A percentile compares a stretch with the other conserved stretches of the same genome.
These are phyloP conservation scores for Ceratobasidium sp. DNA, from an alignment of 1,284 basidiomycete genomes.

Conservation along the genomic window DNA sequence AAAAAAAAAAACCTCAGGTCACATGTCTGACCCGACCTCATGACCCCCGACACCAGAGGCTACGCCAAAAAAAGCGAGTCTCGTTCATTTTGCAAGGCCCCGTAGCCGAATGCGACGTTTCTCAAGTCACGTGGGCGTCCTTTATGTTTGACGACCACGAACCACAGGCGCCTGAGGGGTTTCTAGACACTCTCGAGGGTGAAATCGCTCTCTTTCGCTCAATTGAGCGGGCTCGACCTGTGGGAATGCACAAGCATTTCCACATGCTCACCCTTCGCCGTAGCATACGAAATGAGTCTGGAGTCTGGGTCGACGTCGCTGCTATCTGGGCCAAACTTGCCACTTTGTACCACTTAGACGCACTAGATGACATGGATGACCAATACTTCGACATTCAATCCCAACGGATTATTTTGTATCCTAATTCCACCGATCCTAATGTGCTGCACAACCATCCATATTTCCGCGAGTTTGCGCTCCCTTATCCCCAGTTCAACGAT, in stretches of 20 bases:
- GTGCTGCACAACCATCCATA: slow-evolving; percentile 46
- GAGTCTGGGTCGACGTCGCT: slow-evolving; percentile 69
- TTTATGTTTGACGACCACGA: slow-evolving; percentile 41
- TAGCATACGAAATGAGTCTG: slow-evolving; percentile 77
- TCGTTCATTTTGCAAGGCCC: no score
- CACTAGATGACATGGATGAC: slow-evolving; percentile 78
- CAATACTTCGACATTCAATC: slow-evolving; percentile 49
- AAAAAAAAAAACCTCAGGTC: no score
- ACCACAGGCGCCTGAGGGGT: slow-evolving; percentile 41
- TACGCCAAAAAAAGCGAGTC: no score
- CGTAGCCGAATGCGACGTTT: no score
- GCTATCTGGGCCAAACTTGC: slow-evolving; percentile 81
- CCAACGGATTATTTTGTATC: slow-evolving; percentile 27
- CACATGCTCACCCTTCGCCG: slow-evolving; percentile 80
- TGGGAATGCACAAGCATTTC: slow-evolving; percentile 83
- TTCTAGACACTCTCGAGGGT: slow-evolving; percentile 79
- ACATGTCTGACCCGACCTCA: no score
- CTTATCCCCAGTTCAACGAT: slow-evolving; percentile 46
- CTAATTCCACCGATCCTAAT: slow-evolving; percentile 8
- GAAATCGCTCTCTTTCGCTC: slow-evolving; percentile 85
- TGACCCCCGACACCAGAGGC: no score
- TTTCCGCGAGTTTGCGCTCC: slow-evolving; percentile 50
- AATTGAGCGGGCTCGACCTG: slow-evolving; percentile 79
- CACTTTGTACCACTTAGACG: slow-evolving; percentile 80
- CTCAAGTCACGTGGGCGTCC: slow-evolving; percentile 14